These are phyloP conservation scores for Komagataella pastoris DNA, from an alignment of 805 yeast species.

Conservation along the genomic window DNA sequence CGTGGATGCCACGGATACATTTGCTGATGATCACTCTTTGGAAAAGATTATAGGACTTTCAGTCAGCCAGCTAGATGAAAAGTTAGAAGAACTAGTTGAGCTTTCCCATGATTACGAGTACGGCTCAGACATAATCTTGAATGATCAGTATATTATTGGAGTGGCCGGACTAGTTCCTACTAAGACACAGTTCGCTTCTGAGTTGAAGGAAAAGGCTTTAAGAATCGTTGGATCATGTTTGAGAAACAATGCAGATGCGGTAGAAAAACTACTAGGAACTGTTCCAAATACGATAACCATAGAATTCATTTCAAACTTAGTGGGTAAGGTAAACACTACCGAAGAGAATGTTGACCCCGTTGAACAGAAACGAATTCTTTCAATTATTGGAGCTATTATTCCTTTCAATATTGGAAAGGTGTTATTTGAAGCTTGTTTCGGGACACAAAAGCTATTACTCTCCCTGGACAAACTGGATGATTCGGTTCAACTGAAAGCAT, in stretches of 20 bases:
- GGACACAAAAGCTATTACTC: not conserved
- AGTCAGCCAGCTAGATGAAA: not conserved
- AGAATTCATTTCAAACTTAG: slow-evolving; percentile 6
- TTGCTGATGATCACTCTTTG: slow-evolving; percentile 5
- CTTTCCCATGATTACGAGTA: slow-evolving; percentile 53
- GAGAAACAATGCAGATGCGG: slow-evolving; percentile 51
- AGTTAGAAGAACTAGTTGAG: slow-evolving; percentile 1
- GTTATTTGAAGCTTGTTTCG: slow-evolving; percentile 6
- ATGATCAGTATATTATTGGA: slow-evolving; percentile 19
- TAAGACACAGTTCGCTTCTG: not conserved
- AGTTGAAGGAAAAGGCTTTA: slow-evolving; percentile 34
- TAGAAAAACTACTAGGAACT: slow-evolving; percentile 6
- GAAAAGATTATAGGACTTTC: not conserved
- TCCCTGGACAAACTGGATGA: slow-evolving; percentile 4
- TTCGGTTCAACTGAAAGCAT: slow-evolving; percentile 3
- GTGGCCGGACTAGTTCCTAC: slow-evolving; percentile 14
- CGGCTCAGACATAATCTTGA: slow-evolving; percentile 32
- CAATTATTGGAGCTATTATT: slow-evolving; percentile 34
- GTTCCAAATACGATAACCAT: slow-evolving; percentile 7
- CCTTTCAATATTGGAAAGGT: slow-evolving; percentile 20
- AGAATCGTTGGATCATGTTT: slow-evolving; percentile 54
- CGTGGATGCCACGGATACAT: slow-evolving; percentile 6
- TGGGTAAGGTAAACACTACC: slow-evolving; percentile 4
- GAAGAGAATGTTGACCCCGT: slow-evolving; percentile 13
- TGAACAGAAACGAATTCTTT: slow-evolving; percentile 33